Conservation (phyloP, 2,329 filamentous ascomycete genomes). For the Bipolaris oryzae region DNA sequence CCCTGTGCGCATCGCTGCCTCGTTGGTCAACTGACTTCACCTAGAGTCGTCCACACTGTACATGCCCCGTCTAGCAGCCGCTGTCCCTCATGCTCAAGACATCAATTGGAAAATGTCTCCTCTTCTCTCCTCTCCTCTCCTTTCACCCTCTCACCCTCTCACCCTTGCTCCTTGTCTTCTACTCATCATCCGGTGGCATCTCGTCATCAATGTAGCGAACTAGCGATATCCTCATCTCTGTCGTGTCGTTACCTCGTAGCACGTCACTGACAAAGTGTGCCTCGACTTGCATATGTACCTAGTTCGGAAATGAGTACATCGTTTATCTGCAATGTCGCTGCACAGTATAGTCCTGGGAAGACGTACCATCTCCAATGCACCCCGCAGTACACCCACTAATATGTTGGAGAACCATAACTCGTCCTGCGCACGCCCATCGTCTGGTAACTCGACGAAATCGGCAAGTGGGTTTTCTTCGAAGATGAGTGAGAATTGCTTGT, state of each 20-base stretch:
- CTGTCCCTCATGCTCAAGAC: not conserved
- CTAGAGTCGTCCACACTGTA: not conserved
- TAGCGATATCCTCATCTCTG: conserved; percentile 93
- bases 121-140: no score
- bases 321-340: not conserved
- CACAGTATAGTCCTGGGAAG: not conserved
- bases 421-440: conserved; percentile 93
- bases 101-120: not conserved
- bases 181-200: conserved; percentile 95
- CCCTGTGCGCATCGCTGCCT: not conserved
- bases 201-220: conserved; percentile 97
- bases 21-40: not conserved
- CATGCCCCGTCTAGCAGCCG: not conserved
- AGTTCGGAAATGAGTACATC: conserved; percentile 11
- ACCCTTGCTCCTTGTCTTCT: conserved; percentile 35
- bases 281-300: conserved; percentile 96
- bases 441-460: conserved; percentile 96
- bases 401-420: conserved; percentile 99
- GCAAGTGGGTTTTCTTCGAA: conserved; percentile 97
- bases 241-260: conserved; percentile 90
- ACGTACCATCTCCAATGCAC: conserved; percentile 89
- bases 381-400: conserved; percentile 87
- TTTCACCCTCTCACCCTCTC: not conserved
- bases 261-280: conserved; percentile 95
- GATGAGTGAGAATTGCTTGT: conserved; percentile 92